Evolutionary conservation across 352 stramenopile genomes (phyloP).

Genomic region (Pseudoperonospora humuli): DNA sequence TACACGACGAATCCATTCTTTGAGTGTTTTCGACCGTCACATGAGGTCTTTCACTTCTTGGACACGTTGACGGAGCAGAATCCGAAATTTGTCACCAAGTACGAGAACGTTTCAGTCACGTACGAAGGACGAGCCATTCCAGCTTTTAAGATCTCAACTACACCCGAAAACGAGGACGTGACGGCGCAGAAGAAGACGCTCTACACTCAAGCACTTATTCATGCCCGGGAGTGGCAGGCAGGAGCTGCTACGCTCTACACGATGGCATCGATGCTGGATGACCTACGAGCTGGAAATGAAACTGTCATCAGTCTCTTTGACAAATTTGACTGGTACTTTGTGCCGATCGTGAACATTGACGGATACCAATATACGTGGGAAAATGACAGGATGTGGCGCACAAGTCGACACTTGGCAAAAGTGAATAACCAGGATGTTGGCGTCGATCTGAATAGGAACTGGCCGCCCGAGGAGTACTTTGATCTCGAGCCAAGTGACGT

Average conservation of each 20-base stretch:
- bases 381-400: constrained; percentile 54
- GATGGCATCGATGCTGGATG: constrained; percentile 35
- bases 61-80: constrained; percentile 39
- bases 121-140: constrained; percentile 47
- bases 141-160: constrained; percentile 54
- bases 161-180: background rate
- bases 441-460: constrained; percentile 76
- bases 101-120: constrained; percentile 40
- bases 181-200: constrained; percentile 25
- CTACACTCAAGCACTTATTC: constrained; percentile 61
- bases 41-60: constrained; percentile 61
- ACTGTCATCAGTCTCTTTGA: constrained; percentile 22
- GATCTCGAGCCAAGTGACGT: constrained; percentile 33
- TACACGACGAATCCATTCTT: constrained; percentile 58
- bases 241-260: constrained; percentile 39
- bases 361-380: constrained; percentile 73
- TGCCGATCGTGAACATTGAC: constrained; percentile 73
- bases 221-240: constrained; percentile 50
- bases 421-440: constrained; percentile 28
- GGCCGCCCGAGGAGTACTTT: constrained; percentile 49
- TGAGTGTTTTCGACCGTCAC: constrained; percentile 55
- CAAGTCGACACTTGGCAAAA: constrained; percentile 37
- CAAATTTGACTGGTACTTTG: constrained; percentile 69
- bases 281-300: constrained; percentile 21
- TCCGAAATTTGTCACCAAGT: constrained; percentile 41